Base-by-base conservation (phyloP, 1,284 basidiomycete species). In the Cerrena zonata region DNA sequence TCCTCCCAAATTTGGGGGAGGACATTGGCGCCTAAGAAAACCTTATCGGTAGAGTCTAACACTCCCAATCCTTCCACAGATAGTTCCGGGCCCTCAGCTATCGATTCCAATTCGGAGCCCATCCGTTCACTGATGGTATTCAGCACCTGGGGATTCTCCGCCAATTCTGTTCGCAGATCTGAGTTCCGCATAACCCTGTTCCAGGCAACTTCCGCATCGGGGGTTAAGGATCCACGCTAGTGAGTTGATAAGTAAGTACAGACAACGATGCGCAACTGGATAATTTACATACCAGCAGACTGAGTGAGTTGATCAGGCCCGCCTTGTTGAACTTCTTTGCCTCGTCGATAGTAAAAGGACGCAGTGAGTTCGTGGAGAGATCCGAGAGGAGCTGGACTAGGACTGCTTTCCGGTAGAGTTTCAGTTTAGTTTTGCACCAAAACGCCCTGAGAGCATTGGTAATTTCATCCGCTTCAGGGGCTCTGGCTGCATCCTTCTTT, bases 1-100 rank as follows among this genome's bases (percentile, higher is more conserved):
- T 60, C 60, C 0, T 45, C 37, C 3, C 53, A 53, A n/a, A 62
- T 27, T 1, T 19, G 23, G 2, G 38, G n/a, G 1, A 62, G 36
- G 12, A 54, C 22, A 4, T 48, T 42, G 12, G 12, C 13, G 15
- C 49, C 48, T 3, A 57, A 42, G 23, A 49, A 5, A 38, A 40
- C 39, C 13, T 18, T 22, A 40, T 34, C 15, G 15, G 30, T 34
- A 7, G 30, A 7, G 25, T 11, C 23, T 5, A 49, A 2, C 12
- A 24, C 23, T 22, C 40, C 39, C 10, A 40, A 51, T 13, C 19
- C 34, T 15, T 11, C 36, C n/a, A n/a, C n/a, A n/a, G n/a, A n/a
- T n/a, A n/a, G n/a, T 10, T 39, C 19, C 39, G n/a, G 18, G 27
- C 27, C 19, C 11, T 22, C 21, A 22, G n/a, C 43, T 23, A n/a